Evolutionary conservation across 1,284 basidiomycete genomes (phyloP).

Genomic region (Marasmius tenuissimus): DNA sequence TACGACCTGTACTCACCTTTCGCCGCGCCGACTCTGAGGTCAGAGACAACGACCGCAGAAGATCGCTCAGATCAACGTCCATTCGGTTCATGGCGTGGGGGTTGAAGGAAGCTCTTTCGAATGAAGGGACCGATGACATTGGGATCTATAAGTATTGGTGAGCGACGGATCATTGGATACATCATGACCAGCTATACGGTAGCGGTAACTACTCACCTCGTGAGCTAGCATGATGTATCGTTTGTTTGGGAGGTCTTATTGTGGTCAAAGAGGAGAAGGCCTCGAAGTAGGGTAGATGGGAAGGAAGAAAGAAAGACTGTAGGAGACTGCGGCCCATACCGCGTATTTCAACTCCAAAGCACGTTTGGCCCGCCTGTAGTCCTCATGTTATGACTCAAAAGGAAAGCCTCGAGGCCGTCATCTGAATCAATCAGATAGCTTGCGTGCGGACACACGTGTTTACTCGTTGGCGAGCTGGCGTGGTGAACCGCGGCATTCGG

Average conservation of each 20-base stretch:
- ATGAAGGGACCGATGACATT: neutral
- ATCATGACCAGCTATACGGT: neutral
- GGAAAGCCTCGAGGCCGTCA: neutral
- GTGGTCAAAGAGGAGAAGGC: too few species aligned
- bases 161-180: neutral
- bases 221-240: neutral
- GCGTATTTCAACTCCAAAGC: neutral
- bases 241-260: neutral
- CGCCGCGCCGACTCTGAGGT: conserved; percentile 28
- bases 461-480: neutral
- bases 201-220: neutral
- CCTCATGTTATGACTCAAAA: neutral
- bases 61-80: conserved; percentile 48
- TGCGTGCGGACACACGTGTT: neutral
- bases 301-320: neutral
- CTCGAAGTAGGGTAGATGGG: too few species aligned
- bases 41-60: conserved; percentile 49
- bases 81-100: neutral
- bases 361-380: neutral
- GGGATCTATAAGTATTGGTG: neutral
- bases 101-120: neutral
- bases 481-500: neutral
- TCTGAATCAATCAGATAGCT: neutral
- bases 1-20: conserved; percentile 26
- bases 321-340: neutral